Conservation (phyloP, 352 stramenopile genomes). For the Phytopythium aichiense region DNA sequence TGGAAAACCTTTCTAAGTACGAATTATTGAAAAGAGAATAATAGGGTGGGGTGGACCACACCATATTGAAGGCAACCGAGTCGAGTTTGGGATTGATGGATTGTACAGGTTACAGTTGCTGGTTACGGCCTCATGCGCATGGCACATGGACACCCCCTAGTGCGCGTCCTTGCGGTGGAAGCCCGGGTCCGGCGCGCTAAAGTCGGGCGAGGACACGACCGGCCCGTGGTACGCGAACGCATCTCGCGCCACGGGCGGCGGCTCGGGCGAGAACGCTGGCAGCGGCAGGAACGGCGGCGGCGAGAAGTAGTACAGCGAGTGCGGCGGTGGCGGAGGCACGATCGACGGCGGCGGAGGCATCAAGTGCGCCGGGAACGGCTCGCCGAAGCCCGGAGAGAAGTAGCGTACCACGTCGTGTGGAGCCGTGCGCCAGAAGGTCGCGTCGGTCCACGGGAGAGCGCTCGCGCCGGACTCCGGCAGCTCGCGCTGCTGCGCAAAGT, state of each 20-base stretch:
- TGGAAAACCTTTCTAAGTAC: neutral
- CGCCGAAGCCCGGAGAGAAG: slow-evolving; percentile 36
- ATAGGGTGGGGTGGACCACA: neutral
- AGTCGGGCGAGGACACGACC: slow-evolving; percentile 34
- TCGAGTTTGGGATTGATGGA: neutral
- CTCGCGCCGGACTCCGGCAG: slow-evolving; percentile 12
- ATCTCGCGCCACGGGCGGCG: neutral
- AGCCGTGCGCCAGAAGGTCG: slow-evolving; percentile 57
- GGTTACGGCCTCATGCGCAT: neutral
- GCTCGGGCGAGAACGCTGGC: neutral
- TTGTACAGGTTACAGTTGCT: neutral
- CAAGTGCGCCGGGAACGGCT: slow-evolving; percentile 21
- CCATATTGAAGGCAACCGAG: neutral
- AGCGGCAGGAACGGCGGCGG: slow-evolving; percentile 12
- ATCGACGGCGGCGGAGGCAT: slow-evolving; percentile 2
- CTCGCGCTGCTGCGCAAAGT: slow-evolving; percentile 60
- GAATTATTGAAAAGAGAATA: neutral
- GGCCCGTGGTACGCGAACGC: slow-evolving; percentile 6
- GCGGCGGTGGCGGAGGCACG: slow-evolving; percentile 8
- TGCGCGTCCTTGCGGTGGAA: neutral
- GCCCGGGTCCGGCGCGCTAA: neutral
- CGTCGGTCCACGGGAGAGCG: slow-evolving; percentile 39
- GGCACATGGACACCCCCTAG: neutral
- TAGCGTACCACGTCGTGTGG: slow-evolving; percentile 73
- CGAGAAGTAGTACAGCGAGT: slow-evolving; percentile 51